Base-by-base conservation (phyloP, 208 protist species). In the Leishmania mexicana region DNA sequence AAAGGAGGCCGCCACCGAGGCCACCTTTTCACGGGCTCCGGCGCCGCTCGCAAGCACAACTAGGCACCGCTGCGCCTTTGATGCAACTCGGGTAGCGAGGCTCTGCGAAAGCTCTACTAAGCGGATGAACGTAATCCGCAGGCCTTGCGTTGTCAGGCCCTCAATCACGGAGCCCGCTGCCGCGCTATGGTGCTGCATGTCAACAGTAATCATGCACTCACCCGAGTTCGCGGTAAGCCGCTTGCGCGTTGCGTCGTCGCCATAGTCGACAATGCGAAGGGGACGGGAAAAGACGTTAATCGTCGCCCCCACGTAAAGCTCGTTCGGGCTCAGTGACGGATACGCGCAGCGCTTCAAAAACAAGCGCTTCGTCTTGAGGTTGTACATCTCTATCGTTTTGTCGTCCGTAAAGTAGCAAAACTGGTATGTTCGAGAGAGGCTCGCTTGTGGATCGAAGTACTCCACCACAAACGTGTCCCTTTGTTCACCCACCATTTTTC, bases 331-430 rank as follows among this genome's bases (percentile, higher is more conserved):
- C 47, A 99, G 79, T 7, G 89, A 91, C 1, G 93, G 93, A 83
- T 98, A 99, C 17, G 89, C 84, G 80, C 93, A 97, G 0, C 96
- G 90, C 83, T 99, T 99, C 73, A 99, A 86, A 88, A 99, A 99
- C 38, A 96, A 83, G 24, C 94, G 88, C 75, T 94, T 95, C 49
- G 91, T 97, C 85, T 98, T 98, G 58, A 97, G 75, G 83, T 99
- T 95, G 88, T 95, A 96, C 97, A 99, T 99, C 84, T 99, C 98
- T 79, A 99, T 95, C 13, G 97, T 97, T 60, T 95, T 85, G 80
- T 99, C 95, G 21, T 92, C 88, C 2, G 88, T 78, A 83, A 93
- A 97, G 86, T 97, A 99, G 64, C 98, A 80, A n/a, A 99, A 83
- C 62, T 95, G 89, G 89, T 99, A 99, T 35, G 88, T 84, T 15